phyloP scores from a whole-genome alignment of 257 asterid genomes.

The Lycium ferocissimum region DNA sequence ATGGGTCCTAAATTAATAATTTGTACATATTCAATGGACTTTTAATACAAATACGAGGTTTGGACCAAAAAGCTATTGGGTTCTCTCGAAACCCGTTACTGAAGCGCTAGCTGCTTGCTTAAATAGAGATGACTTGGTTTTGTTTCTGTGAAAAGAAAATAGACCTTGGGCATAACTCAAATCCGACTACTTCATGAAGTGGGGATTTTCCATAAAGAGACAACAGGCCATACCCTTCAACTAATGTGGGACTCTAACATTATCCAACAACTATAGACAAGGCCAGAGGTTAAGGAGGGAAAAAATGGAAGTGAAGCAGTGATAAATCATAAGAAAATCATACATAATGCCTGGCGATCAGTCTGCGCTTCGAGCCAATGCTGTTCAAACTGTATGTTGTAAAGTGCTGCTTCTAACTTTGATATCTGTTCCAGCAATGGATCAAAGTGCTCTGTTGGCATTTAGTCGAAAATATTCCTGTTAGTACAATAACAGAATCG shows the following conservation, averaged over 20 bases:
- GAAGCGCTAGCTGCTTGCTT: too few relatives aligned
- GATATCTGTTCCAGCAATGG: conserved; percentile 90
- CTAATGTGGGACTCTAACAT: not conserved
- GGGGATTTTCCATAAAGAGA: not conserved
- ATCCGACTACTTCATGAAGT: not conserved
- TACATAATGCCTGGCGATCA: conserved; percentile 75
- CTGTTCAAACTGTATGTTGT: conserved; percentile 91
- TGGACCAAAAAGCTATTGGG: too few relatives aligned
- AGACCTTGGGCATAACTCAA: conserved; percentile 8
- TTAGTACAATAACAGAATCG: not conserved
- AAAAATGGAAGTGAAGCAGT: not conserved
- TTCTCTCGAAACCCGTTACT: too few relatives aligned
- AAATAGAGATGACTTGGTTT: not conserved
- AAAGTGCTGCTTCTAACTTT: conserved; percentile 88
- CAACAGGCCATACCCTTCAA: not conserved
- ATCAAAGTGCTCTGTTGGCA: conserved; percentile 77
- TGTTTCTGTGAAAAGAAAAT: not conserved
- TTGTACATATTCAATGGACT: too few relatives aligned
- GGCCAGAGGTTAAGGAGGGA: not conserved
- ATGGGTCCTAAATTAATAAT: too few relatives aligned
- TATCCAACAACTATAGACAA: not conserved
- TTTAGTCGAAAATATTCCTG: conserved; percentile 29
- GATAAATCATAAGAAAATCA: not conserved
- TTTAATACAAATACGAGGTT: too few relatives aligned
- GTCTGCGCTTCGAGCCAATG: conserved; percentile 98